These are phyloP conservation scores for Desmodesmus armatus DNA, from an alignment of 139 green algal species.

Conservation along the genomic window DNA sequence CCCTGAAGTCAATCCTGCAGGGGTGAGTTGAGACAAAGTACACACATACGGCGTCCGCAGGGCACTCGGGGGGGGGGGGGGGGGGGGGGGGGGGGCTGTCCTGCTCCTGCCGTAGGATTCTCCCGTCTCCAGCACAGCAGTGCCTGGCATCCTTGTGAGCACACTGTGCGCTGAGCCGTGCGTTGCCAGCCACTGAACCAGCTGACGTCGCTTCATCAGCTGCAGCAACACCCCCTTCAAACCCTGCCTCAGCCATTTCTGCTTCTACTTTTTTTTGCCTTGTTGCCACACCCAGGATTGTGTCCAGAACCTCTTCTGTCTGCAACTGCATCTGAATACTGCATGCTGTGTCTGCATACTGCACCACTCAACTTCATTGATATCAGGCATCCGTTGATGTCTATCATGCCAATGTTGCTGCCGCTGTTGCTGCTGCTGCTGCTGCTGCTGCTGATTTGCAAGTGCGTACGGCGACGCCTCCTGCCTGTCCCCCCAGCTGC, in stretches of 20 bases:
- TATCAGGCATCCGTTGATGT: too few relatives aligned
- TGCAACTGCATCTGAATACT: background rate
- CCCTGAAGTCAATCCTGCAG: conserved; percentile 4
- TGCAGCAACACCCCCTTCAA: background rate
- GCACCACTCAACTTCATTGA: too few relatives aligned
- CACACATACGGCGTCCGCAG: too few relatives aligned
- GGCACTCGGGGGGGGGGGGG: too few relatives aligned
- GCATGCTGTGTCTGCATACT: too few relatives aligned
- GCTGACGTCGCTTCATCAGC: background rate
- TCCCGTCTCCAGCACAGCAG: too few relatives aligned
- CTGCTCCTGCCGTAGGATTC: too few relatives aligned
- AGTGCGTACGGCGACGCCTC: conserved; percentile 31
- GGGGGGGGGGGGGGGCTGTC: too few relatives aligned
- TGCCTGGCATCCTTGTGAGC: too few relatives aligned
- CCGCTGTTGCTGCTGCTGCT: background rate
- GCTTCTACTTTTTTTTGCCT: background rate
- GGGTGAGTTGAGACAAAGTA: background rate
- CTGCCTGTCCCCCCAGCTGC: conserved; percentile 32
- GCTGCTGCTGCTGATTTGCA: background rate
- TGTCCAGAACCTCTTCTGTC: background rate
- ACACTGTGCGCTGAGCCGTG: too few relatives aligned
- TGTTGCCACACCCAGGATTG: too few relatives aligned
- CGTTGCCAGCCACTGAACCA: background rate
- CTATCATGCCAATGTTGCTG: too few relatives aligned
- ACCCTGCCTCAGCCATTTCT: background rate